Evolutionary conservation across 2,329 filamentous ascomycete genomes (phyloP), one percentile per base, ranked within the genome.

Genomic region (Ceratocystis huliohia): DNA sequence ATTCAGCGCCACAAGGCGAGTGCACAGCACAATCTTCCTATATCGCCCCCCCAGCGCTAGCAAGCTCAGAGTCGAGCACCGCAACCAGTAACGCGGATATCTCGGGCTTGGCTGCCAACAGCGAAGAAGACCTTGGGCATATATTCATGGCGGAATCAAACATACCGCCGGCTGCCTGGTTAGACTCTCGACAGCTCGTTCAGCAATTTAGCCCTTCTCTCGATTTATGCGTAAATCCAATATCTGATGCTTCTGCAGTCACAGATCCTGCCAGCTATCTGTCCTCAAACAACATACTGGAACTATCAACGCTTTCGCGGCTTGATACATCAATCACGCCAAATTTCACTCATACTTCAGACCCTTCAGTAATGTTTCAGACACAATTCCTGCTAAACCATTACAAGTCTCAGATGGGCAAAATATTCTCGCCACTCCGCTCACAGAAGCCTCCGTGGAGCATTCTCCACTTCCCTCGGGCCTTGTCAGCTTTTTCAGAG

Each of bases 361-460:
- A 17, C 20, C 46, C 61, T 17, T 62, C 61, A 15, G 15, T 28
- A 5, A 56, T 56, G 17, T 57, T 37, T n/a, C 63, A 67, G 20
- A 65, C 56, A 41, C 62, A 67, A 17, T 73, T 74, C 57, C 71
- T 78, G 0, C 71, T 78, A 28, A 74, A 74, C 28, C 74, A 77
- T 65, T 78, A 77, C 67, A 71, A 71, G 1, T 73, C 73, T 1
- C 73, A 72, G 3, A 73, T 78, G 2, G 72, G 77, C 20, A 70
- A 69, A 3, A 66, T 75, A 2, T 71, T 78, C 63, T 75, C 76
- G 0, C 76, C 75, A 0, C 72, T 76, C 37, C 71, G 72, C 13
- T 73, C 76, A 63, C 72, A 71, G 45, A 77, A 78, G 68, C 76
- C 76, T 1, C 76, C 76, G 0, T 77, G 76, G 76, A 74, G 77